phyloP scores from a whole-genome alignment of 225 moss, liverwort and hornwort genomes.

The Polytrichum commune region DNA sequence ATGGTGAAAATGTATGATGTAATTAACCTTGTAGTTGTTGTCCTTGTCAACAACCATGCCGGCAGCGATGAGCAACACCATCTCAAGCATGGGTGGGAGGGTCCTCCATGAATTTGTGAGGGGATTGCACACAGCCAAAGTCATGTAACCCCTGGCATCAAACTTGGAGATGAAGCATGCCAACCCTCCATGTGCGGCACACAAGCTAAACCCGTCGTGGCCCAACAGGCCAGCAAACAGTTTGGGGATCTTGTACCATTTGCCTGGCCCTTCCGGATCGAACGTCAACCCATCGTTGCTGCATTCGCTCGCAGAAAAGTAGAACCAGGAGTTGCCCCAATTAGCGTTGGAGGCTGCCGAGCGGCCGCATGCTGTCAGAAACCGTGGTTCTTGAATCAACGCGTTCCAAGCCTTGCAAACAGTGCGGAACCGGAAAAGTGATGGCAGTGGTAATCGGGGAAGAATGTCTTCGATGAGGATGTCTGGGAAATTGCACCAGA shows the following conservation, averaged over 20 bases:
- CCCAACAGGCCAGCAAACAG: slow-evolving; percentile 5
- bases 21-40: slow-evolving; percentile 6
- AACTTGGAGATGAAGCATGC: slow-evolving; percentile 13
- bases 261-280: slow-evolving; percentile 1
- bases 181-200: slow-evolving; percentile 1
- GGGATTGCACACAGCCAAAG: slow-evolving; percentile 7
- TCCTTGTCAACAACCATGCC: slow-evolving; percentile 7
- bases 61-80: slow-evolving; percentile 1
- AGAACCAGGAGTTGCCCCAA: slow-evolving; percentile 4
- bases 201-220: neutral
- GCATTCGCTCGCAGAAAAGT: neutral
- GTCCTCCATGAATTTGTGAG: slow-evolving; percentile 2
- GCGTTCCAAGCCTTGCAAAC: slow-evolving; percentile 2
- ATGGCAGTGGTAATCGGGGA: neutral
- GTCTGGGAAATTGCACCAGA: slow-evolving; percentile 8
- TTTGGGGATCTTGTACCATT: slow-evolving; percentile 5
- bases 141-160: slow-evolving; percentile 9
- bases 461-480: slow-evolving; percentile 1
- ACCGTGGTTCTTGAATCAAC: neutral
- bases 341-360: neutral
- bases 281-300: slow-evolving; percentile 3
- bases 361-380: neutral
- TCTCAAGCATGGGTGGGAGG: slow-evolving; percentile 11
- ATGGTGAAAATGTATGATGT: neutral
- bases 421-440: neutral